Evolutionary conservation across 139 green algal genomes (phyloP).

Genomic region (Desmodesmus armatus): DNA sequence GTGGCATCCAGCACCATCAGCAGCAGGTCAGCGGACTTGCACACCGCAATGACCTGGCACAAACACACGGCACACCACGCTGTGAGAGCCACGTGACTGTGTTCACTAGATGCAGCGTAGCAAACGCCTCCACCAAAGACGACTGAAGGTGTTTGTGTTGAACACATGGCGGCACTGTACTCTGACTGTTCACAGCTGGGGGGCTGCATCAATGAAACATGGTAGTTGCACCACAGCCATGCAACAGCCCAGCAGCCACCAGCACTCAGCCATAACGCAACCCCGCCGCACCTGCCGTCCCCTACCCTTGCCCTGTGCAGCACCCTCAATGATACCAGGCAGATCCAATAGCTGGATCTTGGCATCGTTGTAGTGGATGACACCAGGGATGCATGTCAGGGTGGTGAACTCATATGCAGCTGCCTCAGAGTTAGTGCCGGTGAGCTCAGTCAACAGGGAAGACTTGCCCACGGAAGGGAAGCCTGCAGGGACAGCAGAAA

Average conservation of each 20-base stretch:
- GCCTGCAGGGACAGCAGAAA: slow-evolving; percentile 73
- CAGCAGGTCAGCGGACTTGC: slow-evolving; percentile 97
- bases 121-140: neutral
- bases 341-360: slow-evolving; percentile 99
- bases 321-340: slow-evolving; percentile 99
- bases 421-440: slow-evolving; percentile 87
- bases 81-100: neutral
- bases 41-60: slow-evolving; percentile 97
- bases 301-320: slow-evolving; percentile 93
- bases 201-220: too few species aligned
- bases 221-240: neutral
- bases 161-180: too few species aligned
- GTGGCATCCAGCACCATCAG: slow-evolving; percentile 99
- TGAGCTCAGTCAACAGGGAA: slow-evolving; percentile 95
- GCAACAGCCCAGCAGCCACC: neutral
- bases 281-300: slow-evolving; percentile 78
- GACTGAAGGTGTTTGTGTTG: neutral
- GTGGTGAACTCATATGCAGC: slow-evolving; percentile 99
- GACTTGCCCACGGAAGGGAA: slow-evolving; percentile 99
- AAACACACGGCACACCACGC: neutral
- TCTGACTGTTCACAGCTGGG: neutral
- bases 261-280: neutral
- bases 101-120: neutral
- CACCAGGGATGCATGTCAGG: slow-evolving; percentile 95
- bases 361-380: slow-evolving; percentile 99